Evolutionary conservation across 2,329 filamentous ascomycete species (phyloP).

Genomic region (Botrytis galanthina): DNA sequence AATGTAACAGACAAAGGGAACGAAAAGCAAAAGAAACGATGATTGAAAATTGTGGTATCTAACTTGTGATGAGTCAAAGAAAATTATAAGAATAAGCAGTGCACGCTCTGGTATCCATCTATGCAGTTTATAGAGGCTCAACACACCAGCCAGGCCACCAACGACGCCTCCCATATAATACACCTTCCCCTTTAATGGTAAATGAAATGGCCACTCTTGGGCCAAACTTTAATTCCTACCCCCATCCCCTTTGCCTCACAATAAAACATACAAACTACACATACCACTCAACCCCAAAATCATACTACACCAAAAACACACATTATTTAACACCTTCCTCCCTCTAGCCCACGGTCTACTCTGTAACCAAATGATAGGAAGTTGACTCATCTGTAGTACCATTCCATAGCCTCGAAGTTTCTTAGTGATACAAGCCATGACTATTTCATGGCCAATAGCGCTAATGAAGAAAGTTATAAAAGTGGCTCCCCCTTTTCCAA

Average conservation of each 20-base stretch:
- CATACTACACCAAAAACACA: constrained; percentile 91
- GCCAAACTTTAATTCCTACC: not conserved
- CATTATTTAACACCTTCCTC: constrained; percentile 77
- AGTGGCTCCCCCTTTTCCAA: constrained; percentile 76
- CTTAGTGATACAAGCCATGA: constrained; percentile 98
- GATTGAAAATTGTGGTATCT: not conserved
- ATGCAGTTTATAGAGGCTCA: not conserved
- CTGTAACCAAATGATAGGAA: constrained; percentile 92
- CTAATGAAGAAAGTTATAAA: constrained; percentile 89
- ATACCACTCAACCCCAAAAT: constrained; percentile 68
- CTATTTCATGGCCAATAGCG: constrained; percentile 85
- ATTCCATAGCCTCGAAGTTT: constrained; percentile 95
- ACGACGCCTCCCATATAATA: constrained; percentile 4
- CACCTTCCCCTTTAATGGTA: not conserved
- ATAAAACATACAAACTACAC: constrained; percentile 19
- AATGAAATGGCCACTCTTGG: not conserved
- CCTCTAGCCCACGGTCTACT: constrained; percentile 73
- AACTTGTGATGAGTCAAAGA: not conserved
- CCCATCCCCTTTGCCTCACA: not conserved
- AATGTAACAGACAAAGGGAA: not conserved
- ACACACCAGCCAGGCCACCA: not conserved
- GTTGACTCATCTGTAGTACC: constrained; percentile 90
- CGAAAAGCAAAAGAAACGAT: not conserved
- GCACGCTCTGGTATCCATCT: not conserved
- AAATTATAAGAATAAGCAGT: not conserved